Evolutionary conservation across 805 yeast species (phyloP), one percentile per base, ranked within the genome.

Genomic region (Kuraishia cidri): DNA sequence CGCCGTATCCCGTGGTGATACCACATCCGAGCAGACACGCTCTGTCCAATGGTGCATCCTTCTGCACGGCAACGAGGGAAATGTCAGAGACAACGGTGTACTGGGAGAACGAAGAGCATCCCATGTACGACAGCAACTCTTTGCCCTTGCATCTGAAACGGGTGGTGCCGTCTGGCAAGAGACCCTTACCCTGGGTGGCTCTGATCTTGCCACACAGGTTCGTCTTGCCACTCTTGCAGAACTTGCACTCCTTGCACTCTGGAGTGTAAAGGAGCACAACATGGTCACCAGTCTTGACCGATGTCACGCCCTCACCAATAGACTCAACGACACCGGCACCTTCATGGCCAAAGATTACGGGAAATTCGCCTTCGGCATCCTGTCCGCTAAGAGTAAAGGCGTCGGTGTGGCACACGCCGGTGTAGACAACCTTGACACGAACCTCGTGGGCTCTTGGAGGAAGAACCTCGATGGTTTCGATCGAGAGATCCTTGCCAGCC

Each of bases 401-500:
- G 57, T 92, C 99, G 23, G 99, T 92, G 66, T 92, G 98, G 60
- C 99, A 92, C 25, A 92, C 95, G 56, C 97, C 98, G 20, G 97
- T 83, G 64, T 82, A 71, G 32, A 67, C 68, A 37, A 92, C 63
- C 61, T 86, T 82, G 57, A 92, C 83, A 60, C 99, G 81, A 30
- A 92, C 97, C 64, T 92, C 99, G 55, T 92, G 97, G 30, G 96
- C 95, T 58, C 75, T 81, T 46, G 99, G 99, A 16, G 98, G 87
- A 16, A 72, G 79, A 28, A 92, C 99, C 53, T 81, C 86, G 44
- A 92, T 72, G 38, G 82, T 83, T 62, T 92, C 98, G 37, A 92
- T 71, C 26, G 76, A 50, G 47, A 92, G 70, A 26, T 56, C 61
- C 29, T 82, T 75, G 30, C 79, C 85, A 19, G 97, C 92, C 56